Base-by-base conservation (phyloP, 768 basidiomycete species). In the Nidularia sp. region DNA sequence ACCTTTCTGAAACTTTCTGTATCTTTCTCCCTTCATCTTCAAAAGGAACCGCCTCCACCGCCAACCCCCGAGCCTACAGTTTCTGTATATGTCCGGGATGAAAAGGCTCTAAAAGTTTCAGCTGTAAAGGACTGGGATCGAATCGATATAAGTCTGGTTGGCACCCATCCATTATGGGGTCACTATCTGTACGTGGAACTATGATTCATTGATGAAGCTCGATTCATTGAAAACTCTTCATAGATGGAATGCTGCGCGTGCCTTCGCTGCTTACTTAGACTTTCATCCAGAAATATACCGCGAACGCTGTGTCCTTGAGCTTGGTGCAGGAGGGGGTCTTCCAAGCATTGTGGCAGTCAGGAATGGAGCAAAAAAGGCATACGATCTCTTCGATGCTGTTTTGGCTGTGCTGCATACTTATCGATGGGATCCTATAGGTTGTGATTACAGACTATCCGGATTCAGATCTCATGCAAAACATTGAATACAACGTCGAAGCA, bases 381-480 rank as follows among this genome's bases (percentile, higher is more conserved):
- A 4, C 47, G 13, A n/a, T 29, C 25, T 31, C 34, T 34, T n/a
- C n/a, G 8, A 34, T 29, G 25, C 4, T 29, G 25, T 29, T 29
- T 29, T 29, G 29, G 3, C 13, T 6, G 10, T 48, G 33, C 8
- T 33, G 25, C 13, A 29, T 41, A 41, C 12, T 41, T 41, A 12
- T 18, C 22, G 8, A 32, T n/a, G 9, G 12, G 31, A 46, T 9
- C 36, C 43, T 42, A 9, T 58, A 92, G 90, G 84, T 86, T 2
- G 80, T 97, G 2, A 68, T 94, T 45, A 97, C 97, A 0, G 97
- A 99, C 67, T 98, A 98, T 64, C 96, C 96, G 0, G 96, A 98
- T 55, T 60, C 72, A 1, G 64, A 74, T 8, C 77, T 98, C 31
- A 66, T 98, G 25, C 74, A 86, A 2, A 98, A 98, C 64, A 75